Evolutionary conservation across 2,329 filamentous ascomycete species (phyloP).

Genomic region (Alternaria angustiovoidea): DNA sequence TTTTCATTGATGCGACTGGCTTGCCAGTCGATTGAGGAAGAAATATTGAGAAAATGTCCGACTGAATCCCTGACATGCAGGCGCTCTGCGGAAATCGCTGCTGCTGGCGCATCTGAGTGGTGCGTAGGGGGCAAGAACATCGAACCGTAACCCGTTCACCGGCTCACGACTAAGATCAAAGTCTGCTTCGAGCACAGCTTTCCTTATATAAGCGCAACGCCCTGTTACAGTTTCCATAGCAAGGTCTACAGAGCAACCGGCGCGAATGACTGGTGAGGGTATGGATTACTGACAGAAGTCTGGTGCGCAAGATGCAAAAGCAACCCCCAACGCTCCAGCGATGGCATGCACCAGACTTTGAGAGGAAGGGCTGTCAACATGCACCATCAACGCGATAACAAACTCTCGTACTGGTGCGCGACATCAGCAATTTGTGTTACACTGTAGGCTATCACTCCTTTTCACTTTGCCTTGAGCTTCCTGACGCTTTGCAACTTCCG

Average conservation of each 20-base stretch:
- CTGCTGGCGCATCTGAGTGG: not conserved
- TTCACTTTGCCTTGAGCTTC: not conserved
- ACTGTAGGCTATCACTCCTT: not conserved
- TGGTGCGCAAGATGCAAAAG: not conserved
- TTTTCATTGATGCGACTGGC: slow-evolving; percentile 48
- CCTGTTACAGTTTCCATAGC: not conserved
- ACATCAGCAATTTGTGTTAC: not conserved
- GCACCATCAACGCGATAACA: not conserved
- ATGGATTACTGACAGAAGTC: not conserved
- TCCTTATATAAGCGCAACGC: not conserved
- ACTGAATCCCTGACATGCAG: no score
- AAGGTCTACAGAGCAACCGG: not conserved
- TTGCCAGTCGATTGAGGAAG: slow-evolving; percentile 45
- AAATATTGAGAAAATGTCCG: slow-evolving; percentile 3
- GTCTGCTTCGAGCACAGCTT: not conserved
- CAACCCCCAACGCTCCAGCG: not conserved
- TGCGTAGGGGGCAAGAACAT: not conserved
- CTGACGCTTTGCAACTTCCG: not conserved
- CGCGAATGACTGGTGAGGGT: not conserved
- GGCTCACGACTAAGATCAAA: not conserved
- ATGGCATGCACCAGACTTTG: not conserved
- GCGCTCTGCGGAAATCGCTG: no score
- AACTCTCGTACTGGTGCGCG: no score
- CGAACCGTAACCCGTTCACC: not conserved
- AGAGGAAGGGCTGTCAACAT: not conserved